Evolutionary conservation across 768 basidiomycete genomes (phyloP).

Genomic region (Trametes punicea): DNA sequence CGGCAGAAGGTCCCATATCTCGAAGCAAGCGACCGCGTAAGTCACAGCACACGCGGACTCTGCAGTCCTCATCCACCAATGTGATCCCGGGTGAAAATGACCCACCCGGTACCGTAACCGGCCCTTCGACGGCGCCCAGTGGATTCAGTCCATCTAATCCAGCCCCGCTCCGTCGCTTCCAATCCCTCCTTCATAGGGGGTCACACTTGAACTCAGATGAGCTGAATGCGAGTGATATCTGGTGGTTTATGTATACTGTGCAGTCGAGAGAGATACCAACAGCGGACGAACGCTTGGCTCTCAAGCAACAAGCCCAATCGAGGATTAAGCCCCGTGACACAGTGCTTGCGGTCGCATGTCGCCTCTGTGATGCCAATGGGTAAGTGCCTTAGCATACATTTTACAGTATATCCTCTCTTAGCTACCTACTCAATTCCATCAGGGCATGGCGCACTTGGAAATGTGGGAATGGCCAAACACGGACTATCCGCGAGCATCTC

Average conservation of each 20-base stretch:
- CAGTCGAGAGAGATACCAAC: no score
- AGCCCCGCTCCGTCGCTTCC: no score
- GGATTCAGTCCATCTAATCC: no score
- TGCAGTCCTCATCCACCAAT: no score
- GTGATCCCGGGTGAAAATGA: no score
- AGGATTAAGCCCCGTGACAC: neutral
- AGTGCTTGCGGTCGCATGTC: neutral
- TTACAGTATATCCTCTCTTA: neutral
- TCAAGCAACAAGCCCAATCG: neutral
- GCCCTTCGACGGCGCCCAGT: neutral
- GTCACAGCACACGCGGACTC: no score
- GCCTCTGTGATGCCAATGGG: neutral
- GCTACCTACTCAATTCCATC: neutral
- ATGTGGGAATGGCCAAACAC: conserved; percentile 23
- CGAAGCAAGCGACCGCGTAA: no score
- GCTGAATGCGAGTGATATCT: neutral
- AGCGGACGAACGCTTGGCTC: neutral
- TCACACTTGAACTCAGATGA: no score
- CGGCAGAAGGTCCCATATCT: no score
- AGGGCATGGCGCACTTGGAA: conserved; percentile 14
- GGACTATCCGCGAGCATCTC: conserved; percentile 27
- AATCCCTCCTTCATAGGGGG: no score
- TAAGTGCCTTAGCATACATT: neutral
- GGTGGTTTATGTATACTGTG: neutral
- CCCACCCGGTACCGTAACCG: neutral